Base-by-base conservation (phyloP, 352 stramenopile species). In the Globisporangium heterothallicum region DNA sequence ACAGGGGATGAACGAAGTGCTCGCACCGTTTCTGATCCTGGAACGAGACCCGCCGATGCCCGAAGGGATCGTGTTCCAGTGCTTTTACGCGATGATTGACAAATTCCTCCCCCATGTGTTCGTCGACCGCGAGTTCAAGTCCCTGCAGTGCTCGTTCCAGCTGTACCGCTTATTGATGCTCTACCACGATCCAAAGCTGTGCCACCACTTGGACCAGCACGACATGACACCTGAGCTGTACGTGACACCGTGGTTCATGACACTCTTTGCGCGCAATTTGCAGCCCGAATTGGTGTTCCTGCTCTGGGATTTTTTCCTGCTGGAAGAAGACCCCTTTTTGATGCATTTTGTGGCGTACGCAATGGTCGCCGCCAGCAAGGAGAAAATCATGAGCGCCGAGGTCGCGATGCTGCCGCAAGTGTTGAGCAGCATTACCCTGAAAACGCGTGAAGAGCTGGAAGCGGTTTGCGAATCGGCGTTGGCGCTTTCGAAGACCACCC, bases 161-260 rank as follows among this genome's bases (percentile, higher is more conserved):
- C 68, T 97, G 18, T 96, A 95, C 53, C 84, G 86, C 4, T 64
- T 97, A 22, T 65, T 97, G 22, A 77, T 97, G 58, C 61, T 95
- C 41, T 97, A 97, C 61, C 91, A 97, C 61, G 85, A 97, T 65
- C 91, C 91, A 1, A 72, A 77, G 57, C 63, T 97, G 12, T 95
- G 84, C 45, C 76, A 86, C 42, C 89, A 75, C 53, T 58, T 97
- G 14, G 90, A 97, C 58, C 76, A 93, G 60, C 78, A 97, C 54
- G 79, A 94, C 32, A 91, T 97, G 83, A 93, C 81, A 7, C 91
- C 91, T 6, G 91, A 97, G 56, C 67, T 97, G 2, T 97, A 97
- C 59, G 86, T 95, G 6, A 97, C 88, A 30, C 89, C 89, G 18
- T 97, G 89, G 90, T 96, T 97, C 62, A 94, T 97, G 73, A 97